A percentile compares a stretch with the other conserved stretches of the same genome.
Evolutionary conservation across 2,329 filamentous ascomycete genomes (phyloP).

Genomic region (Colletotrichum tamarilloi): DNA sequence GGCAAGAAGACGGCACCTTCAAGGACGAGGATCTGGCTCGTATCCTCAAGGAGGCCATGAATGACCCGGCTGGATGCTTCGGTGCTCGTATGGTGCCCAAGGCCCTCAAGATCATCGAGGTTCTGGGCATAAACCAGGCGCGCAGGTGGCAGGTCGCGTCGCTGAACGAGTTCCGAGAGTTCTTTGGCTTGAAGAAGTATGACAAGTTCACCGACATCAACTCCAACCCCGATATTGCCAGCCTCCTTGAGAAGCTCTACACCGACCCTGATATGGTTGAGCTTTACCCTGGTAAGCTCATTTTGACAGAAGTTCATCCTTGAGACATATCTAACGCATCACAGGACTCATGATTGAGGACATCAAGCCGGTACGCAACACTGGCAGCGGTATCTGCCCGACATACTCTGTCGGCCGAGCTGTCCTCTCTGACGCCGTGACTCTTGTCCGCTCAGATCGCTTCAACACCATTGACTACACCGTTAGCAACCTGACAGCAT

Average conservation of each 20-base stretch:
- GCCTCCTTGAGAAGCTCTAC: slow-evolving; percentile 68
- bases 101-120: slow-evolving; percentile 69
- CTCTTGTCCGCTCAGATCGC: slow-evolving; percentile 67
- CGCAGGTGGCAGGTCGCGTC: slow-evolving; percentile 71
- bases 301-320: background rate
- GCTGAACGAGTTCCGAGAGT: slow-evolving; percentile 73
- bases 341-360: slow-evolving; percentile 66
- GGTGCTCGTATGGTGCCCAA: slow-evolving; percentile 69
- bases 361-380: slow-evolving; percentile 59
- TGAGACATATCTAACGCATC: background rate
- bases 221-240: slow-evolving; percentile 64
- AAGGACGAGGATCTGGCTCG: slow-evolving; percentile 67
- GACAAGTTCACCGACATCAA: slow-evolving; percentile 69
- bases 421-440: slow-evolving; percentile 69
- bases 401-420: slow-evolving; percentile 66
- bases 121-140: slow-evolving; percentile 71
- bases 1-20: slow-evolving; percentile 62
- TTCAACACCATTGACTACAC: slow-evolving; percentile 66
- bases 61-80: slow-evolving; percentile 69
- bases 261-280: slow-evolving; percentile 74
- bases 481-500: slow-evolving; percentile 53
- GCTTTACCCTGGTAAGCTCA: slow-evolving; percentile 68
- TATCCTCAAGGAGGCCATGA: slow-evolving; percentile 67
- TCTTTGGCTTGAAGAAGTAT: slow-evolving; percentile 69
- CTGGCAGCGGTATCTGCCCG: slow-evolving; percentile 64